Percentiles rank a stretch among this genome's conserved stretches.
phyloP scores from a whole-genome alignment of 2,329 filamentous ascomycete genomes.

The Aspergillus spinulosporus region DNA sequence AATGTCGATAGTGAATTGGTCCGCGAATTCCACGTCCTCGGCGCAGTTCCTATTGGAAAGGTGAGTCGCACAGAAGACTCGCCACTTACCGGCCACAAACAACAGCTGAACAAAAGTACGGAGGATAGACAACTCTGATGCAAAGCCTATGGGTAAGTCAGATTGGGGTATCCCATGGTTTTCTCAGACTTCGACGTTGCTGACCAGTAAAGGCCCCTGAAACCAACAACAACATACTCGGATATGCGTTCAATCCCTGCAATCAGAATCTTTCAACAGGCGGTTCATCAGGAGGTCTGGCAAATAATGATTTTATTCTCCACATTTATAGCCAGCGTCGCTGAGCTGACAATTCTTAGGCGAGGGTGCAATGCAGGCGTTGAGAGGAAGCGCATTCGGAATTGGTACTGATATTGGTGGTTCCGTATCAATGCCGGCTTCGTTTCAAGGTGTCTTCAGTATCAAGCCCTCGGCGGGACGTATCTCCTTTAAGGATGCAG shows the following conservation, averaged over 20 bases:
- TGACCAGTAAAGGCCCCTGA: slow-evolving; percentile 12
- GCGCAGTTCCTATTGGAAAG: slow-evolving; percentile 14
- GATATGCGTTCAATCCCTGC: slow-evolving; percentile 15
- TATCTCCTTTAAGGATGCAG: slow-evolving; percentile 12
- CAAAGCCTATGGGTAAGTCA: slow-evolving; percentile 14
- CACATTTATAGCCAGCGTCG: not conserved
- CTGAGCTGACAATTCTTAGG: slow-evolving; percentile 10
- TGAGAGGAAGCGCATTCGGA: slow-evolving; percentile 15
- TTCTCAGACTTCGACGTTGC: not conserved
- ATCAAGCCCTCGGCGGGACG: slow-evolving; percentile 13
- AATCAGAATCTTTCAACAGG: slow-evolving; percentile 13
- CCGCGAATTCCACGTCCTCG: slow-evolving; percentile 10
- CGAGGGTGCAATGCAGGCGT: slow-evolving; percentile 14
- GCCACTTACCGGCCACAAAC: slow-evolving; percentile 2
- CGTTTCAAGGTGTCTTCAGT: slow-evolving; percentile 12
- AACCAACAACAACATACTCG: slow-evolving; percentile 14
- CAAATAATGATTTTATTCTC: not conserved
- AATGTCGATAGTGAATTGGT: slow-evolving; percentile 11
- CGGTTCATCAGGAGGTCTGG: slow-evolving; percentile 13
- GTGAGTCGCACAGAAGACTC: slow-evolving; percentile 4
- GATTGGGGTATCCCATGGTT: not conserved
- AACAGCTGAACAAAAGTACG: slow-evolving; percentile 9
- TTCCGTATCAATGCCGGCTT: slow-evolving; percentile 14
- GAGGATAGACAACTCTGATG: slow-evolving; percentile 11
- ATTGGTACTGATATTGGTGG: slow-evolving; percentile 13